Conservation (phyloP, 345 rosid species). For the Hypericum perforatum region DNA sequence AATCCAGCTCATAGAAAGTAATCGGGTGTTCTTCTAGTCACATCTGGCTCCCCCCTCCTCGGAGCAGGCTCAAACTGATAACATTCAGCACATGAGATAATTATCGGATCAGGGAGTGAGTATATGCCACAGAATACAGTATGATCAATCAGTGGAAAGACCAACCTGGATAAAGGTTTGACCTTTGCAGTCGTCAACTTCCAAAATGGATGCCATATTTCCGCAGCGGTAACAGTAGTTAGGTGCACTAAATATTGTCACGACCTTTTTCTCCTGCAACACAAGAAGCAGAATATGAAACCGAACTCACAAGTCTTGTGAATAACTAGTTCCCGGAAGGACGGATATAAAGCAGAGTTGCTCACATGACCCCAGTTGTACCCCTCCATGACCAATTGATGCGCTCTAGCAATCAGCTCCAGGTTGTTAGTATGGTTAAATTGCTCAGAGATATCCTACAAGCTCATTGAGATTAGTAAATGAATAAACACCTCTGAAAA, state of each 20-base stretch:
- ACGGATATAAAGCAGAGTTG: background rate
- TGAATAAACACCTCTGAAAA: background rate
- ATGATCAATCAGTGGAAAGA: background rate
- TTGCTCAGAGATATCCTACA: conserved; percentile 92
- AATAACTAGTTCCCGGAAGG: background rate
- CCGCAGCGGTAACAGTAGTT: conserved; percentile 98
- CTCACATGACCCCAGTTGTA: conserved; percentile 96
- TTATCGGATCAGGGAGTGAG: too few relatives aligned
- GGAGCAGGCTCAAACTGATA: conserved; percentile 98
- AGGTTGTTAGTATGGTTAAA: conserved; percentile 82
- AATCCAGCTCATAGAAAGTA: conserved; percentile 48
- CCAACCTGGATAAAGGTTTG: conserved; percentile 94
- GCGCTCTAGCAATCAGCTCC: conserved; percentile 91
- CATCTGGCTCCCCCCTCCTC: conserved; percentile 95
- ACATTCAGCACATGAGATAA: background rate
- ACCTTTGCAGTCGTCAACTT: conserved; percentile 87
- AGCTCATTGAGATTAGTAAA: background rate
- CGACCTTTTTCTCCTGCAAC: conserved; percentile 89
- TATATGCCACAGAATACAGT: too few relatives aligned
- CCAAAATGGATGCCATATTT: conserved; percentile 91
- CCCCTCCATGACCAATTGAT: conserved; percentile 95
- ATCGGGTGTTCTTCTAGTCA: conserved; percentile 92
- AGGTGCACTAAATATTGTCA: conserved; percentile 93
- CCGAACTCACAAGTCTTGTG: background rate
- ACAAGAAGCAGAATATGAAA: conserved; percentile 1